Percentiles rank a stretch among this genome's conserved stretches.
Conservation (phyloP, 179 eudicot genomes). For the Heliamphora pulchella region DNA sequence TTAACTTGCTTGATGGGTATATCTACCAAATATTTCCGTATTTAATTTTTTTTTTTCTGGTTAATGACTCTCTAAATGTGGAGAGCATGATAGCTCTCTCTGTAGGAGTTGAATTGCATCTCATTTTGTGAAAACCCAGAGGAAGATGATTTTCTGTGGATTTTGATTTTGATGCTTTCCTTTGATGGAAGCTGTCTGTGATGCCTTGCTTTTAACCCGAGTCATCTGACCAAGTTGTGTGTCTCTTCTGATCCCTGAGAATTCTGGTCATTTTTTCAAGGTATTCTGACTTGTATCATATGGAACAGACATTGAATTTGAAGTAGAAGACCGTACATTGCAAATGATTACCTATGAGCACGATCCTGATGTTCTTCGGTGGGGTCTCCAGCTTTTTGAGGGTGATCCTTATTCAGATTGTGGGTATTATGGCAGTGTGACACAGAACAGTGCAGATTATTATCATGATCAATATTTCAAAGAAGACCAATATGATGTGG, state of each 20-base stretch:
- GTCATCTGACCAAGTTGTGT: neutral
- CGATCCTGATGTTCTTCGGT: slow-evolving; percentile 49
- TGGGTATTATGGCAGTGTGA: slow-evolving; percentile 27
- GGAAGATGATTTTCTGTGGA: neutral
- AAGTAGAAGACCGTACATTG: neutral
- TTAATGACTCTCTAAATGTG: slow-evolving; percentile 2
- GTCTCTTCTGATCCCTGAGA: neutral
- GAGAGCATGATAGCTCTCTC: neutral
- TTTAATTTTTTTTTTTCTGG: neutral
- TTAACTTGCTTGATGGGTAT: neutral
- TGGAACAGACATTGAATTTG: slow-evolving; percentile 10
- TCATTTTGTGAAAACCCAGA: neutral
- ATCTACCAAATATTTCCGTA: neutral
- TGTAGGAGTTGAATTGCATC: slow-evolving; percentile 5
- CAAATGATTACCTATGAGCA: slow-evolving; percentile 46
- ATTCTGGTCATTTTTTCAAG: slow-evolving; percentile 5
- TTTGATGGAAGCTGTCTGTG: neutral
- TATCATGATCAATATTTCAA: slow-evolving; percentile 46
- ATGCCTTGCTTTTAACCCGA: neutral
- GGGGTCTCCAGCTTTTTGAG: slow-evolving; percentile 59
- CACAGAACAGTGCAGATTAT: slow-evolving; percentile 26
- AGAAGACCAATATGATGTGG: slow-evolving; percentile 42
- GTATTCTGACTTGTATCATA: slow-evolving; percentile 4
- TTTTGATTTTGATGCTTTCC: neutral
- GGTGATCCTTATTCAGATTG: slow-evolving; percentile 32